phyloP scores from a whole-genome alignment of 2,329 filamentous ascomycete genomes.

The Xylaria sp. region DNA sequence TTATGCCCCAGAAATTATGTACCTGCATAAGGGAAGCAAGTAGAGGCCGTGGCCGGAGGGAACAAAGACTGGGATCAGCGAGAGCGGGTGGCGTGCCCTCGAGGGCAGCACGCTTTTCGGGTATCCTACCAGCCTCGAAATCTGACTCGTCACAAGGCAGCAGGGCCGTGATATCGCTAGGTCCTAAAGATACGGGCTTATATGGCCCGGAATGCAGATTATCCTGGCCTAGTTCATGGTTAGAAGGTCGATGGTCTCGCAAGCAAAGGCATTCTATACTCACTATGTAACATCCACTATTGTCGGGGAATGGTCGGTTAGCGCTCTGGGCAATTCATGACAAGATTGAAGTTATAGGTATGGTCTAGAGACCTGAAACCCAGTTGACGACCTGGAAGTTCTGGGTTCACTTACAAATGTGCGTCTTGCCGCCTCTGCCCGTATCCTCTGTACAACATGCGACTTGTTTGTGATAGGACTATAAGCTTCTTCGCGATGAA shows the following conservation, averaged over 20 bases:
- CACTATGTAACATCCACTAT: conserved; percentile 68
- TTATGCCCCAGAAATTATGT: conserved; percentile 64
- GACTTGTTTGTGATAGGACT: conserved; percentile 53
- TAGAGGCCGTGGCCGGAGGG: conserved; percentile 59
- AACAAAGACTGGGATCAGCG: conserved; percentile 56
- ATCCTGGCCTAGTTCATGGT: conserved; percentile 57
- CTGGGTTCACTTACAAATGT: conserved; percentile 58
- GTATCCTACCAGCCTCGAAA: conserved; percentile 60
- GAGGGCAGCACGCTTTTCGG: conserved; percentile 61
- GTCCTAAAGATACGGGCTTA: conserved; percentile 62
- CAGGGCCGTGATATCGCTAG: conserved; percentile 64
- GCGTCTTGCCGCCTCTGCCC: conserved; percentile 65
- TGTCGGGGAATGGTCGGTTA: conserved; percentile 16
- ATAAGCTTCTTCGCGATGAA: conserved; percentile 67
- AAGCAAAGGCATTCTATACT: conserved; percentile 33
- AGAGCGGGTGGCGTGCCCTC: conserved; percentile 63
- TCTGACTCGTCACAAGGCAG: conserved; percentile 64
- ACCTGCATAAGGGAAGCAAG: conserved; percentile 67
- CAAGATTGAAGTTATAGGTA: neutral
- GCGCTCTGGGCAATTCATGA: neutral
- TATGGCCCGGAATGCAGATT: conserved; percentile 64
- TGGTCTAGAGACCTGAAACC: neutral
- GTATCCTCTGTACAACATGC: conserved; percentile 57
- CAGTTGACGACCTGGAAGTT: neutral
- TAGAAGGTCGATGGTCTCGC: conserved; percentile 20